Percentiles rank a stretch among this genome's conserved stretches.
These are phyloP conservation scores for Skeletonema grethae DNA, from an alignment of 108 stramenopile species.

Conservation along the genomic window DNA sequence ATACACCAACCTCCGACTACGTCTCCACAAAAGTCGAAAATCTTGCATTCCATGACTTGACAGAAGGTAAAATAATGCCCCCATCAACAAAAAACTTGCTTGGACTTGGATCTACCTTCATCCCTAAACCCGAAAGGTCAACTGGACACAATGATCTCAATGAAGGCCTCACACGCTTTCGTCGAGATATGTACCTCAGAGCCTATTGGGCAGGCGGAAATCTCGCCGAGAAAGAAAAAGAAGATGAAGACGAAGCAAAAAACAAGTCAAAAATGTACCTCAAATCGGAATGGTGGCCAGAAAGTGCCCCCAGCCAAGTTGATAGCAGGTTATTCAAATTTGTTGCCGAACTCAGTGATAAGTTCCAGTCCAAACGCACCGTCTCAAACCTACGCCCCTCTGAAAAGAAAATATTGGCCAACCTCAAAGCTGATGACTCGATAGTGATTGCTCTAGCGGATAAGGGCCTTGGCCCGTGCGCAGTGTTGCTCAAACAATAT, in stretches of 20 bases:
- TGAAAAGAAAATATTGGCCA: not conserved
- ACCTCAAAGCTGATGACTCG: not conserved
- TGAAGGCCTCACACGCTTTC: conserved; percentile 2
- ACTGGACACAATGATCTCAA: not conserved
- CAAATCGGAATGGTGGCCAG: conserved; percentile 13
- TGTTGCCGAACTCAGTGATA: not conserved
- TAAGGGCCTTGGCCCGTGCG: conserved; percentile 22
- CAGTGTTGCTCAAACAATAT: conserved; percentile 1
- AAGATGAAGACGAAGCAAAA: not conserved
- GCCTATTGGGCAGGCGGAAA: conserved; percentile 12
- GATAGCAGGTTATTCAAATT: conserved; percentile 5
- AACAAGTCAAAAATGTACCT: conserved; percentile 6
- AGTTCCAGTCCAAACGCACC: not conserved
- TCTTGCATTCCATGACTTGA: too few species aligned
- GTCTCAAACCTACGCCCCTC: not conserved
- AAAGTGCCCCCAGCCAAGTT: not conserved
- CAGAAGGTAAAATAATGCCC: too few species aligned
- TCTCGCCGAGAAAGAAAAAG: not conserved
- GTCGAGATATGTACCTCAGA: conserved; percentile 10
- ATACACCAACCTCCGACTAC: too few species aligned
- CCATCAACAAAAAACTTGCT: conserved; percentile 12
- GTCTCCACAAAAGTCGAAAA: too few species aligned
- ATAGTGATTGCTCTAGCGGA: conserved; percentile 9
- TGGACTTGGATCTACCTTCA: conserved; percentile 26
- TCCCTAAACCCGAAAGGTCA: conserved; percentile 14